A percentile compares a stretch with the other conserved stretches of the same genome.
phyloP scores from a whole-genome alignment of 2,329 filamentous ascomycete species.

The Neofusicoccum sp. region DNA sequence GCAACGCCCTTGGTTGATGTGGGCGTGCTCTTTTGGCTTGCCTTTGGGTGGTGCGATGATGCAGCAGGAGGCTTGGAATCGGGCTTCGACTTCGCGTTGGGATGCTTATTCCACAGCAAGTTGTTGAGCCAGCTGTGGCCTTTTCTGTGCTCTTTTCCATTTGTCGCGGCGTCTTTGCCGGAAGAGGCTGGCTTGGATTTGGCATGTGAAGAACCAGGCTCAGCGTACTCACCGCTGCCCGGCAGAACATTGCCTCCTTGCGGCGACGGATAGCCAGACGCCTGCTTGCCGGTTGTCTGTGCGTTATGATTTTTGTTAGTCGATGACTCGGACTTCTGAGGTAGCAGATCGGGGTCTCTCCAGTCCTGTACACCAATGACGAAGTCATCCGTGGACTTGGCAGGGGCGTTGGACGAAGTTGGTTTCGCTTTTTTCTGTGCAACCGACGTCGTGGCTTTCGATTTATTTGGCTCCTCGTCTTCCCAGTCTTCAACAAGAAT shows the following conservation, averaged over 20 bases:
- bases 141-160: constrained; percentile 29
- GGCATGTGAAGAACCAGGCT: background rate
- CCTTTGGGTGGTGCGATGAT: constrained; percentile 10
- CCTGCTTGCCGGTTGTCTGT: constrained; percentile 21
- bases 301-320: constrained; percentile 22
- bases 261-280: constrained; percentile 31
- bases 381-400: constrained; percentile 60
- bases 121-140: constrained; percentile 27
- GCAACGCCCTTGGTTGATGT: constrained; percentile 9
- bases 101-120: constrained; percentile 30
- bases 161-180: background rate
- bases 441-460: constrained; percentile 13
- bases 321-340: constrained; percentile 37
- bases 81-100: constrained; percentile 25
- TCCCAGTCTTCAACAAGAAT: constrained; percentile 69
- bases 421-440: constrained; percentile 28
- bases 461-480: constrained; percentile 43
- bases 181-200: background rate
- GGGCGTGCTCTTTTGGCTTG: constrained; percentile 26
- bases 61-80: background rate
- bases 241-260: constrained; percentile 71
- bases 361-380: constrained; percentile 86
- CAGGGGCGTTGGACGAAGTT: constrained; percentile 11
- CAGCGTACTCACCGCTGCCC: constrained; percentile 69
- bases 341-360: constrained; percentile 75